phyloP scores from a whole-genome alignment of 352 stramenopile species.

The Pythium grandisporangium region DNA sequence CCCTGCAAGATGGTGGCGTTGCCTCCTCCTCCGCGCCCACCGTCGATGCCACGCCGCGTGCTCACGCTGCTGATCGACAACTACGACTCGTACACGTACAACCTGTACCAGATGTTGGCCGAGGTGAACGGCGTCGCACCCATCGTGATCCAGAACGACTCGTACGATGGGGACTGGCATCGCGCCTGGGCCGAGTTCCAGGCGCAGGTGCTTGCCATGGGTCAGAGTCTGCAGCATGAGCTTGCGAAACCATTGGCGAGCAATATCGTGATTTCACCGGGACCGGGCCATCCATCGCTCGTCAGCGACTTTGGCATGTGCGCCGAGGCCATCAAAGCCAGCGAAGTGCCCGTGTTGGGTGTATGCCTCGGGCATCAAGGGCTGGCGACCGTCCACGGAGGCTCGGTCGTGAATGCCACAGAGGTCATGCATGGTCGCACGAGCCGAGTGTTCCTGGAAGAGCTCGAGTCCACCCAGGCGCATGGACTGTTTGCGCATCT shows the following conservation, averaged over 20 bases:
- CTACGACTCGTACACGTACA: slow-evolving; percentile 98
- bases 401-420: slow-evolving; percentile 59
- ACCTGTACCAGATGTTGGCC: slow-evolving; percentile 93
- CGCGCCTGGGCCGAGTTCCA: slow-evolving; percentile 50
- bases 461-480: slow-evolving; percentile 12
- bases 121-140: slow-evolving; percentile 85
- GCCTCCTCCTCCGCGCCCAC: too few species aligned
- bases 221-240: slow-evolving; percentile 3
- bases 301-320: slow-evolving; percentile 85
- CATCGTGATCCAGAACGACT: slow-evolving; percentile 91
- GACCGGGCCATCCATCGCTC: slow-evolving; percentile 83
- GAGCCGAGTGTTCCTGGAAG: slow-evolving; percentile 48
- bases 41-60: too few species aligned
- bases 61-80: slow-evolving; percentile 93
- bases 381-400: slow-evolving; percentile 86
- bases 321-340: slow-evolving; percentile 49
- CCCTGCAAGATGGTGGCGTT: slow-evolving; percentile 17
- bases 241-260: slow-evolving; percentile 13
- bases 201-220: slow-evolving; percentile 14
- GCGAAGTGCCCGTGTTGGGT: slow-evolving; percentile 85
- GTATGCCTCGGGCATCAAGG: slow-evolving; percentile 98
- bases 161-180: slow-evolving; percentile 58
- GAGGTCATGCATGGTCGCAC: slow-evolving; percentile 93
- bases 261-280: slow-evolving; percentile 87
- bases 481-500: slow-evolving; percentile 63